phyloP scores from a whole-genome alignment of 2,329 filamentous ascomycete genomes.

The Fusarium chlamydosporum region DNA sequence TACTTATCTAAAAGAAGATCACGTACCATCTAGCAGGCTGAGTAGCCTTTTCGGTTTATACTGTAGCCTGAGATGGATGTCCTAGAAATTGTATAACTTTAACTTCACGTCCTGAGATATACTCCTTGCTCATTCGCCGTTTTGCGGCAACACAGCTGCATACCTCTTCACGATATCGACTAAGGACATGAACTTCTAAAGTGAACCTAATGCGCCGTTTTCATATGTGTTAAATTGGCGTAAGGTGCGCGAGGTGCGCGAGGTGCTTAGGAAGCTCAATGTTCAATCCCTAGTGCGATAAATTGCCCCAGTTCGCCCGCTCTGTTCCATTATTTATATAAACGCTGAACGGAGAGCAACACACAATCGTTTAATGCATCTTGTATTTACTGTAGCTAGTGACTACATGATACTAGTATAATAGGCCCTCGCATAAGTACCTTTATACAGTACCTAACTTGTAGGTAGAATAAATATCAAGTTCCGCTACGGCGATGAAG shows the following conservation, averaged over 20 bases:
- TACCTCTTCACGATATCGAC: not conserved
- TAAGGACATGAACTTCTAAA: not conserved
- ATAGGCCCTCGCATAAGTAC: not conserved
- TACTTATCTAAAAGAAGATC: not conserved
- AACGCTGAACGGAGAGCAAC: not conserved
- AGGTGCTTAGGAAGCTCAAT: not conserved
- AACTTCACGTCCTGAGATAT: not conserved
- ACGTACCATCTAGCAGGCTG: fast-evolving
- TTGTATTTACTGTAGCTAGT: not conserved
- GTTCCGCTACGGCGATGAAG: not conserved
- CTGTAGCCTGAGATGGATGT: not conserved
- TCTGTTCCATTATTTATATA: not conserved
- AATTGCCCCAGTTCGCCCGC: not conserved
- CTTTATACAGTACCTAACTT: not conserved
- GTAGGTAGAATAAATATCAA: not conserved
- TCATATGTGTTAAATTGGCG: too few relatives aligned
- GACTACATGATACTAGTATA: not conserved
- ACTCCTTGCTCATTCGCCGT: not conserved
- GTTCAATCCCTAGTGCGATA: not conserved
- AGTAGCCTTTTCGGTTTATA: too few relatives aligned
- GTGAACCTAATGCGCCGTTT: not conserved
- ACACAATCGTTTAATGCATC: not conserved
- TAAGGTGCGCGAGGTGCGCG: not conserved
- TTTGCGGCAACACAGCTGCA: not conserved
- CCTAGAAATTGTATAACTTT: not conserved